Percentiles rank a stretch among this genome's conserved stretches.
Conservation (phyloP, 129 eudicot species). For the carrot (Daucus carota) region DNA sequence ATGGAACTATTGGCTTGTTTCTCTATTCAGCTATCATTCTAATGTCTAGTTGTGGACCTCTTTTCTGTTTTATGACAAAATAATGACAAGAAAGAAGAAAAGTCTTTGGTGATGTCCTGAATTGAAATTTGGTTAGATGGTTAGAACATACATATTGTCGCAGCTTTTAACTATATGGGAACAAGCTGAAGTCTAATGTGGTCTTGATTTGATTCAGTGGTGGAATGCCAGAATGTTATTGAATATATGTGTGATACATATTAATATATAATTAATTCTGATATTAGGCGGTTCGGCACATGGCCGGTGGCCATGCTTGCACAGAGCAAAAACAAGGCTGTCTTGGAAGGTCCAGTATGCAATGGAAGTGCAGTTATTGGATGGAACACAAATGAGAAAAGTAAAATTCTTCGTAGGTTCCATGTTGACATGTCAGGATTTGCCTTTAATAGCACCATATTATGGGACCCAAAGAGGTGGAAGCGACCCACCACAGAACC, state of each 20-base stretch:
- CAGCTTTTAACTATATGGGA: not conserved
- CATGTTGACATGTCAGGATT: conserved; percentile 99
- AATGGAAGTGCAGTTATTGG: conserved; percentile 83
- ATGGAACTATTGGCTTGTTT: not conserved
- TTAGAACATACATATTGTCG: not conserved
- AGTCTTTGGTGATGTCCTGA: not conserved
- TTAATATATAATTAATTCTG: conserved; percentile 3
- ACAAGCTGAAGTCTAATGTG: not conserved
- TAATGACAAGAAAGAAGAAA: not conserved
- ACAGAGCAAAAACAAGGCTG: conserved; percentile 86
- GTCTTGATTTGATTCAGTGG: not conserved
- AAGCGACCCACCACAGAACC: conserved; percentile 53
- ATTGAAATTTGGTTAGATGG: not conserved
- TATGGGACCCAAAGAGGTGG: conserved; percentile 99
- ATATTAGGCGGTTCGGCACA: conserved; percentile 80
- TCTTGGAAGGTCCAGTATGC: conserved; percentile 93
- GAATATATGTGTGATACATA: not conserved
- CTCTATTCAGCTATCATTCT: not conserved
- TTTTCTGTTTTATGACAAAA: not conserved
- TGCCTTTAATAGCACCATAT: conserved; percentile 93
- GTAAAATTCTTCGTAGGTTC: conserved; percentile 84
- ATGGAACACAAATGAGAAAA: conserved; percentile 96
- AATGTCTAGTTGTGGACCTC: not conserved
- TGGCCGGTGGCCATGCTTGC: conserved; percentile 99
- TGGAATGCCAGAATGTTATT: not conserved